Evolutionary conservation across 2,329 filamentous ascomycete species (phyloP).

Genomic region (Emmonsia crescens): DNA sequence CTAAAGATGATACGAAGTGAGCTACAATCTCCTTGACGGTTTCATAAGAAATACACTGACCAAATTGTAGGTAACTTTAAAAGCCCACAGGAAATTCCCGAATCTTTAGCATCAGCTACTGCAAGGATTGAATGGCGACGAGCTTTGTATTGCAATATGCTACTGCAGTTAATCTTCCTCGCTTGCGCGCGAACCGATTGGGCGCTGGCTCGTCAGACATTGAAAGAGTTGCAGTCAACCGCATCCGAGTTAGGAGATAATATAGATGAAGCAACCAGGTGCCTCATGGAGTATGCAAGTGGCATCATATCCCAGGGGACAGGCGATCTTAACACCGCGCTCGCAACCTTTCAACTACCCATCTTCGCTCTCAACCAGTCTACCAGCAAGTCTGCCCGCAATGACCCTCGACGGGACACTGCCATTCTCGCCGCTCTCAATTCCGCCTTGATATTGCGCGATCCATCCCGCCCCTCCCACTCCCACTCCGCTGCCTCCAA

Average conservation of each 20-base stretch:
- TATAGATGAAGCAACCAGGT: slow-evolving; percentile 33
- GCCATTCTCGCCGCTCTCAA: slow-evolving; percentile 55
- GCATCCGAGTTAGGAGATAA: slow-evolving; percentile 34
- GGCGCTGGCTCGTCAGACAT: slow-evolving; percentile 48
- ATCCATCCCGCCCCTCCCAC: slow-evolving; percentile 47
- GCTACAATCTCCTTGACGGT: slow-evolving; percentile 5
- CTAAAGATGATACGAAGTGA: slow-evolving; percentile 40
- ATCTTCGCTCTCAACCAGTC: slow-evolving; percentile 44
- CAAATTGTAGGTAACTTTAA: slow-evolving; percentile 24
- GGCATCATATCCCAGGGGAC: slow-evolving; percentile 68
- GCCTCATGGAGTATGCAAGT: slow-evolving; percentile 58
- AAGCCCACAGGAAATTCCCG: slow-evolving; percentile 32
- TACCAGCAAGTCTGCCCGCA: slow-evolving; percentile 28
- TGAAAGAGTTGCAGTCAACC: slow-evolving; percentile 44
- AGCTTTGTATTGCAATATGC: slow-evolving; percentile 56
- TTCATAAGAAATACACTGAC: slow-evolving; percentile 14
- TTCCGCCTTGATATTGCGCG: slow-evolving; percentile 60
- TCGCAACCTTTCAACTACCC: slow-evolving; percentile 53
- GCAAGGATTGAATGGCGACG: slow-evolving; percentile 53
- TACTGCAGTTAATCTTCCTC: slow-evolving; percentile 60
- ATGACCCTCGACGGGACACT: slow-evolving; percentile 51
- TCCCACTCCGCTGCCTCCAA: slow-evolving; percentile 47
- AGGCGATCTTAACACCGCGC: slow-evolving; percentile 59
- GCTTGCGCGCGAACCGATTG: slow-evolving; percentile 62
- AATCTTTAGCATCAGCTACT: slow-evolving; percentile 49